Percentiles rank a stretch among this genome's conserved stretches.
Conservation (phyloP, 495 filamentous ascomycete genomes). For the Tetracladium marchalianum region DNA sequence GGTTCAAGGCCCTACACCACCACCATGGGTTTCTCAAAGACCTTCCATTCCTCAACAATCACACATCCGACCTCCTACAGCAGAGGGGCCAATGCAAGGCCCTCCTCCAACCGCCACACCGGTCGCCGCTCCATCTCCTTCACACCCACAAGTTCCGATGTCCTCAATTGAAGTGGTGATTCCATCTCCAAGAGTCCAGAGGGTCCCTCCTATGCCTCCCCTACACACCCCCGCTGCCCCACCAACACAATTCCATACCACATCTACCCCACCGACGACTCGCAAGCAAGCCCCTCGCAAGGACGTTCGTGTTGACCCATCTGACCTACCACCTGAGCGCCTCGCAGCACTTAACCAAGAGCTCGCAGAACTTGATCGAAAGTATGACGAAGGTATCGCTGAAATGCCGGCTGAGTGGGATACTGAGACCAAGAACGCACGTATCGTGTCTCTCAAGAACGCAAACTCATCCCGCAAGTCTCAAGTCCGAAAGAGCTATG, state of each 20-base stretch:
- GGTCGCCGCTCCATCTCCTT: not conserved
- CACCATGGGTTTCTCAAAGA: not conserved
- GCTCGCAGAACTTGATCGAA: conserved; percentile 3
- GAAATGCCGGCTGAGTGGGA: not conserved
- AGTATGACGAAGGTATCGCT: not conserved
- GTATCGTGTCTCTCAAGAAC: conserved; percentile 9
- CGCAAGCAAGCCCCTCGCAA: not conserved
- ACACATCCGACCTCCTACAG: not conserved
- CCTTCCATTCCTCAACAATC: not conserved
- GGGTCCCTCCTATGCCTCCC: not conserved
- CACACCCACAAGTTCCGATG: not conserved
- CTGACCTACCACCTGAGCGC: conserved; percentile 9
- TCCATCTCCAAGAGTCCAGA: not conserved
- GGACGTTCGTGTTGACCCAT: conserved; percentile 7
- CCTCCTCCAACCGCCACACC: not conserved
- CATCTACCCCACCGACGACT: conserved; percentile 1
- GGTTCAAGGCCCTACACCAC: not conserved
- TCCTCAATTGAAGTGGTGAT: not conserved
- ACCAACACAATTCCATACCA: conserved; percentile 1
- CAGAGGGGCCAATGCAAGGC: not conserved
- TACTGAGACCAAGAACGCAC: not conserved
- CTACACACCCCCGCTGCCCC: not conserved
- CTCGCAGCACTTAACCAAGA: conserved; percentile 8
- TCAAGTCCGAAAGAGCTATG: conserved; percentile 14
- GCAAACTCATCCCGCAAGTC: conserved; percentile 12